phyloP scores from a whole-genome alignment of 805 yeast species.

The Wickerhamomyces chambardii region DNA sequence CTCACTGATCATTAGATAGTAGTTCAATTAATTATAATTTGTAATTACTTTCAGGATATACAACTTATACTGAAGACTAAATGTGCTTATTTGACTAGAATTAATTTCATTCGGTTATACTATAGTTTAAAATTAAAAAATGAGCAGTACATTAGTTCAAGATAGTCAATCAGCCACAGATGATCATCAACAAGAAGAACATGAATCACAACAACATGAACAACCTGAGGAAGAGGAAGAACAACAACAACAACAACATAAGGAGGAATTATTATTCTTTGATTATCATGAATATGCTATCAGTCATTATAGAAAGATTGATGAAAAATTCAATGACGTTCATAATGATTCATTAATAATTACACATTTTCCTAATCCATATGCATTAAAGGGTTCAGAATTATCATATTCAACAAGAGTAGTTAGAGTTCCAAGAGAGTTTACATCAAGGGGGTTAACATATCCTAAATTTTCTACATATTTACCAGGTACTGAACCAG shows the following conservation, averaged over 20 bases:
- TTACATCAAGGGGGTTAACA: slow-evolving; percentile 21
- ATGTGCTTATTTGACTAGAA: no score
- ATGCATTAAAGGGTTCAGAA: slow-evolving; percentile 24
- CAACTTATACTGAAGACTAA: background rate
- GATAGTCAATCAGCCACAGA: no score
- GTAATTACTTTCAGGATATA: no score
- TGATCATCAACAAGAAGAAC: no score
- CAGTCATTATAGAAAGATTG: slow-evolving; percentile 20
- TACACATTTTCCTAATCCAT: slow-evolving; percentile 61
- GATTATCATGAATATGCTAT: slow-evolving; percentile 58
- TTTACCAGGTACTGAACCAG: slow-evolving; percentile 57
- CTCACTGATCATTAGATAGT: no score
- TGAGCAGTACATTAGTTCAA: no score
- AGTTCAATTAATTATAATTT: no score
- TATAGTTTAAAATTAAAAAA: no score
- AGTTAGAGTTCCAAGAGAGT: slow-evolving; percentile 55
- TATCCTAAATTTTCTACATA: slow-evolving; percentile 47
- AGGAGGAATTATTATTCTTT: slow-evolving; percentile 33
- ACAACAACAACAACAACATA: no score
- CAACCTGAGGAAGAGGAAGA: slow-evolving; percentile 15
- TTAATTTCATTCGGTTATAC: no score
- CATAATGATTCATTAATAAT: slow-evolving; percentile 32
- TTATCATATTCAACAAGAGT: slow-evolving; percentile 36
- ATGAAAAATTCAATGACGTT: slow-evolving; percentile 13
- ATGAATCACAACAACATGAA: slow-evolving; percentile 10